Evolutionary conservation across 176 grass and related monocot species (phyloP), one percentile per base, ranked within the genome.

Genomic region (Elymus sibiricus): DNA sequence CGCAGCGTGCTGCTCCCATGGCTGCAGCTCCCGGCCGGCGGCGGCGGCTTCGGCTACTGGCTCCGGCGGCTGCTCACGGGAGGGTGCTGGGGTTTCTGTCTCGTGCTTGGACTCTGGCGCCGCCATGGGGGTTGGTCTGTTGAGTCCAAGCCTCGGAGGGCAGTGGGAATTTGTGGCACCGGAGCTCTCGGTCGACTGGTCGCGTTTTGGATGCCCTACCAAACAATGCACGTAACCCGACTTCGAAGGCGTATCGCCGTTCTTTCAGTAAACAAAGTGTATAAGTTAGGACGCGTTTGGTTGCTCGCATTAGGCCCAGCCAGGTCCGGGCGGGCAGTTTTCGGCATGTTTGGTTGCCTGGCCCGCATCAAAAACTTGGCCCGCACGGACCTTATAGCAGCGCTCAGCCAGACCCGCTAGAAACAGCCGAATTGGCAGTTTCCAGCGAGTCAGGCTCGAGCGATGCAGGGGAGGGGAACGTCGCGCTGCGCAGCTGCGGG

Each of bases 1-100:
- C 67, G 84, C 79, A 11, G 96, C 80, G 69, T 98, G 96, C 84
- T 98, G 91, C 84, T 95, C 93, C 96, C 96, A 95, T 5, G 93
- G 96, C 79, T 86, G 61, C 51, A 95, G 87, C 59, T 7, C 64
- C 51, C 85, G 82, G 16, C 12, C 83, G 25, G 5, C 84, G 55
- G 5, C 84, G 55, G 77, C 58, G 51, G 49, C 61, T 1, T 26
- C 76, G 63, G 29, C 34, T 59, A 78, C 64, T 32, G 79, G 13
- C 11, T 78, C 83, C 66, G 70, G 49, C 21, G 10, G 84, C 27
- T 69, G 84, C 78, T 83, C 74, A 59, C 8, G 15, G 56, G 69
- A 58, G 28, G 83, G 47, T 19, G 77, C 47, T 11, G 25, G 39
- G 19, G 44, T 74, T 19, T 22, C 87, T 37, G 25, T 9, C 64